These are phyloP conservation scores for Puya raimondii DNA, from an alignment of 176 grass and related monocot genomes.

Conservation along the genomic window DNA sequence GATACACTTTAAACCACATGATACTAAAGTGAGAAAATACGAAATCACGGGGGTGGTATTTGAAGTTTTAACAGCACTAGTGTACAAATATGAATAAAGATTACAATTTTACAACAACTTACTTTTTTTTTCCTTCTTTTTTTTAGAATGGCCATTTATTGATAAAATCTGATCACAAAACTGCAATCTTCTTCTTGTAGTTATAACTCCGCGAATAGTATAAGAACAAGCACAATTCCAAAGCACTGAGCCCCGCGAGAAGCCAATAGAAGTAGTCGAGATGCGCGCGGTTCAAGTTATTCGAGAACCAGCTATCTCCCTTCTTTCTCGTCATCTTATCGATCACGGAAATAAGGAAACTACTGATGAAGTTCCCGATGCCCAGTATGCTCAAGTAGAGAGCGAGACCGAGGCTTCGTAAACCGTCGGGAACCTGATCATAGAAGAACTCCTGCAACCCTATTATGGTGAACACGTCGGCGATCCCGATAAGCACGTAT, in stretches of 20 bases:
- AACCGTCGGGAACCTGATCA: conserved; percentile 52
- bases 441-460: conserved; percentile 96
- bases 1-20: no score
- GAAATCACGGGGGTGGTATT: no score
- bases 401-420: conserved; percentile 56
- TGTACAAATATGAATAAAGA: no score
- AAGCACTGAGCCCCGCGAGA: conserved; percentile 28
- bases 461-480: conserved; percentile 73
- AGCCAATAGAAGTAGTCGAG: conserved; percentile 77
- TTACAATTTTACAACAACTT: no score
- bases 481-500: conserved; percentile 52
- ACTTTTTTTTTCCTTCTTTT: no score
- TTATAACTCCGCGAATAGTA: conserved; percentile 30
- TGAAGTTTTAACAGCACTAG: no score
- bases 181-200: conserved; percentile 18
- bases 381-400: conserved; percentile 55
- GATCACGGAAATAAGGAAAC: conserved; percentile 39
- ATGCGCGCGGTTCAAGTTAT: conserved; percentile 60
- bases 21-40: no score
- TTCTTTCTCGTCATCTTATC: conserved; percentile 25
- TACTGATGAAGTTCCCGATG: conserved; percentile 38
- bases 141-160: no score
- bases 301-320: conserved; percentile 54
- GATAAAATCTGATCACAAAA: conserved; percentile 18
- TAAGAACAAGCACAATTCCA: conserved; percentile 34